Conservation (phyloP, 2,329 filamentous ascomycete genomes). For the Cytospora piceae region DNA sequence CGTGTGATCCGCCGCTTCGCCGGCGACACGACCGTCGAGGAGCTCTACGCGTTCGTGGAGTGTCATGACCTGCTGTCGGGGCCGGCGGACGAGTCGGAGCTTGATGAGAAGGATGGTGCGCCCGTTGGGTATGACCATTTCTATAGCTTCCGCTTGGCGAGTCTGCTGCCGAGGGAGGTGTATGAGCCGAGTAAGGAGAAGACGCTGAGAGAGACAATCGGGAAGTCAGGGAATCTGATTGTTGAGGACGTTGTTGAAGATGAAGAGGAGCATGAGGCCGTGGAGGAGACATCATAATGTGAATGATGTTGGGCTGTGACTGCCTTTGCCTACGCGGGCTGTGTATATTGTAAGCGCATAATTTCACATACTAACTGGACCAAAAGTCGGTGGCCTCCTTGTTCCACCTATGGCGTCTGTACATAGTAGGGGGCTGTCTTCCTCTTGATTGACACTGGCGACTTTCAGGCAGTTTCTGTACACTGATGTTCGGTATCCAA, state of each 20-base stretch:
- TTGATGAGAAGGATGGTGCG: conserved; percentile 46
- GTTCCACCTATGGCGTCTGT: background rate
- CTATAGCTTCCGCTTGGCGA: conserved; percentile 85
- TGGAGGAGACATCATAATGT: background rate
- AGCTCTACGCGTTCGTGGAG: conserved; percentile 95
- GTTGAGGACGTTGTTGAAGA: conserved; percentile 64
- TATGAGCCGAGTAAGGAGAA: conserved; percentile 70
- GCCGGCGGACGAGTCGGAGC: conserved; percentile 35
- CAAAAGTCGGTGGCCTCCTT: background rate
- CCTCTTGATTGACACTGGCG: no score
- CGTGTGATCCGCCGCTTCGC: conserved; percentile 78
- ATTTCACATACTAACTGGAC: background rate
- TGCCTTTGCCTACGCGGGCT: background rate
- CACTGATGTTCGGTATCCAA: no score
- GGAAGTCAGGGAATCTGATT: conserved; percentile 83
- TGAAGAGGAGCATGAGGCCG: conserved; percentile 17
- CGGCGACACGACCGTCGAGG: conserved; percentile 73
- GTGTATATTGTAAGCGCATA: background rate
- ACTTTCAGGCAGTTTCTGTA: background rate
- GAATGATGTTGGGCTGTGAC: background rate
- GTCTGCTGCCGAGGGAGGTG: conserved; percentile 81
- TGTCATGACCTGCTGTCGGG: conserved; percentile 72
- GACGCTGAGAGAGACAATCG: conserved; percentile 73
- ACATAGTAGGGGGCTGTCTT: background rate
- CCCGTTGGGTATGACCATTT: conserved; percentile 76